Evolutionary conservation across 148 eudicot genomes (phyloP).

Genomic region (Arbutus unedo): DNA sequence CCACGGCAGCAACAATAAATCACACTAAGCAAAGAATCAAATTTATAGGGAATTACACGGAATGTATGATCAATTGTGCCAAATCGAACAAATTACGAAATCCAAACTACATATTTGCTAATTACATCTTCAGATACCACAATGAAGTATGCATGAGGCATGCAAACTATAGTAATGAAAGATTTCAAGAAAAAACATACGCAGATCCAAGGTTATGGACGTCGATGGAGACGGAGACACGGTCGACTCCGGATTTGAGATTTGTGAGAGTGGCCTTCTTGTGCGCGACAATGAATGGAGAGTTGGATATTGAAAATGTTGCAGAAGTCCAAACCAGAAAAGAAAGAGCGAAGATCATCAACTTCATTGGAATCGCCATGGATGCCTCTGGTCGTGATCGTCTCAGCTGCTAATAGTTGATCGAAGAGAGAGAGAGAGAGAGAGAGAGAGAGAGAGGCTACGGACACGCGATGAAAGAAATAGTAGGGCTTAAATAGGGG

Average conservation of each 20-base stretch:
- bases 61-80: background rate
- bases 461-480: background rate
- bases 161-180: background rate
- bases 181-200: conserved; percentile 20
- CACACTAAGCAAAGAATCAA: background rate
- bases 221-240: conserved; percentile 43
- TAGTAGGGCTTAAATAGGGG: background rate
- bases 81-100: background rate
- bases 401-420: background rate
- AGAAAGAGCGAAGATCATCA: conserved; percentile 8
- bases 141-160: background rate
- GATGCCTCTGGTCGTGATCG: background rate
- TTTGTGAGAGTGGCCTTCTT: conserved; percentile 44
- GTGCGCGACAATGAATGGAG: conserved; percentile 52
- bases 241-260: conserved; percentile 39
- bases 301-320: conserved; percentile 26
- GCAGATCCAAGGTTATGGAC: conserved; percentile 48
- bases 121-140: background rate
- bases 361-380: conserved; percentile 9
- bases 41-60: background rate
- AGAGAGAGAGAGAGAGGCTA: background rate
- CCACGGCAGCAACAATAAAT: background rate
- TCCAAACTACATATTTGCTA: background rate
- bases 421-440: background rate
- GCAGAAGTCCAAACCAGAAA: conserved; percentile 21